A percentile compares a stretch with the other conserved stretches of the same genome.
phyloP scores from a whole-genome alignment of 2,329 filamentous ascomycete species.

The Septoria petroselini region DNA sequence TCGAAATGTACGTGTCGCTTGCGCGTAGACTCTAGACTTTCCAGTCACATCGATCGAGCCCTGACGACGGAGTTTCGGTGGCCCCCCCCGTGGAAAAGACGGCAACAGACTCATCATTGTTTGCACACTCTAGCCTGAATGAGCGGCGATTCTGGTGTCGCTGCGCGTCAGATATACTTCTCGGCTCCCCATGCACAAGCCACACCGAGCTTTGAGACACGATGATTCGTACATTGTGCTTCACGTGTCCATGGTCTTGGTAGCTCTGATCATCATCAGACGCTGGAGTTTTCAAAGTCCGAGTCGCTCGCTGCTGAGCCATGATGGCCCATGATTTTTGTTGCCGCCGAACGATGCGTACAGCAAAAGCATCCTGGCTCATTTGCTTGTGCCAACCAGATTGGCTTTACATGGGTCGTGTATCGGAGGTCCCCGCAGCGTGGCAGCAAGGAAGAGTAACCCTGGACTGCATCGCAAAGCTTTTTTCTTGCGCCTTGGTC shows the following conservation, averaged over 20 bases:
- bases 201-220: background rate
- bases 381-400: background rate
- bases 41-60: background rate
- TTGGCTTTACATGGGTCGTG: background rate
- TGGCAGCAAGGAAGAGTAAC: background rate
- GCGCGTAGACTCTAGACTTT: background rate
- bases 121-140: background rate
- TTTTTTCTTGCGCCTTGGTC: background rate
- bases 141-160: background rate
- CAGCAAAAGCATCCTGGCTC: no score
- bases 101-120: background rate
- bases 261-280: no score
- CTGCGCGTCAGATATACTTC: background rate
- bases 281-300: no score
- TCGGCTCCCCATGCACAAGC: conserved; percentile 1
- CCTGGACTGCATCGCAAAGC: background rate
- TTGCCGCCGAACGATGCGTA: no score
- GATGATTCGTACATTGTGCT: background rate
- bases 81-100: background rate
- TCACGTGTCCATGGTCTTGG: background rate
- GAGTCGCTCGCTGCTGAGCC: no score
- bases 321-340: no score
- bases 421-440: background rate
- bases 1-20: background rate
- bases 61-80: conserved; percentile 1